Conservation (phyloP, 495 filamentous ascomycete genomes). For the Bombardia bombarda region DNA sequence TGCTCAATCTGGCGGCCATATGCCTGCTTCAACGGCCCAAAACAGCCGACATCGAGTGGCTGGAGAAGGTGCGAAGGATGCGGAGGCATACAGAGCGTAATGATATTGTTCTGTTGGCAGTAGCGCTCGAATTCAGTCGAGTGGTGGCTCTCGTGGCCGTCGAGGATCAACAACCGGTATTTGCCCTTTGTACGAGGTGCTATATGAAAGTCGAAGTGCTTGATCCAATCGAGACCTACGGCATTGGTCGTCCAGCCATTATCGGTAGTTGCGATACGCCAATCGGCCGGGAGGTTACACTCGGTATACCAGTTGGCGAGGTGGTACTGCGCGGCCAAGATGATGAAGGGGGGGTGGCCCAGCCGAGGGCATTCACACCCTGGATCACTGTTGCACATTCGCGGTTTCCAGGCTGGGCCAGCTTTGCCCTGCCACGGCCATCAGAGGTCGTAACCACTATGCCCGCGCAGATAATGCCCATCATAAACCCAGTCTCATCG, state of each 20-base stretch:
- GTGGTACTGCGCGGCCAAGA: conserved; percentile 2
- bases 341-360: conserved; percentile 3
- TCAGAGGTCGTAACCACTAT: conserved; percentile 2
- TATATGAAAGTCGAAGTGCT: background rate
- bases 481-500: conserved; percentile 1
- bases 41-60: conserved; percentile 12
- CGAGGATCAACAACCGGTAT: conserved; percentile 2
- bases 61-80: conserved; percentile 12
- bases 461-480: background rate
- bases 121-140: conserved; percentile 7
- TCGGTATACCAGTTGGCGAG: conserved; percentile 1
- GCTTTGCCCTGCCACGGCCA: conserved; percentile 1
- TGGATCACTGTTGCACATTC: conserved; percentile 4
- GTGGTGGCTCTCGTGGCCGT: conserved; percentile 5
- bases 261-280: conserved; percentile 1
- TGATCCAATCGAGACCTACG: background rate
- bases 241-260: background rate
- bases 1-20: conserved; percentile 8
- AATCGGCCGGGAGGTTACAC: background rate
- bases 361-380: conserved; percentile 3
- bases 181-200: background rate
- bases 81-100: conserved; percentile 9
- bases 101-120: conserved; percentile 9
- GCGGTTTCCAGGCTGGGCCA: conserved; percentile 2
- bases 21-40: conserved; percentile 4